A percentile compares a stretch with the other conserved stretches of the same genome.
Conservation (phyloP, 1,284 basidiomycete species). For the Jaminaea rosea region DNA sequence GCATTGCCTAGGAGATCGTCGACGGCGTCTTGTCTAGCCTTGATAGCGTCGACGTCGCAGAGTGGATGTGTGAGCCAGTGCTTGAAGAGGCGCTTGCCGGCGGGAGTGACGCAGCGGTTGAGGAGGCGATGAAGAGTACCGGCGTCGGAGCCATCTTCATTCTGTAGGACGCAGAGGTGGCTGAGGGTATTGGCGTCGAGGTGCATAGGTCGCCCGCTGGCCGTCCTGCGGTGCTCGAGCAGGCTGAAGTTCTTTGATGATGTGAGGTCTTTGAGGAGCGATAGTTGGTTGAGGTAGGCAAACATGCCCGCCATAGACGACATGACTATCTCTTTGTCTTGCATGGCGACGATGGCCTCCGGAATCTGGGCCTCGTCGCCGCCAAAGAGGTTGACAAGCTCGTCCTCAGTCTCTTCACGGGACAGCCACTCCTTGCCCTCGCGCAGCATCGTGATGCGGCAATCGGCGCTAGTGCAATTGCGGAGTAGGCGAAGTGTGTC, state of each 20-base stretch:
- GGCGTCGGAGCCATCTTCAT: slow-evolving; percentile 41
- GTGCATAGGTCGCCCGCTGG: slow-evolving; percentile 10
- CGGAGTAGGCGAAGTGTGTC: slow-evolving; percentile 30
- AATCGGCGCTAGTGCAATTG: slow-evolving; percentile 28
- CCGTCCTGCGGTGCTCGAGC: slow-evolving; percentile 30
- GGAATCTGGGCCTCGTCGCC: slow-evolving; percentile 19
- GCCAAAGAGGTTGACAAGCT: slow-evolving; percentile 32
- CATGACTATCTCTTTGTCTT: slow-evolving; percentile 26
- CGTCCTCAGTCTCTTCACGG: slow-evolving; percentile 19
- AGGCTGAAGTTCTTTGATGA: slow-evolving; percentile 43
- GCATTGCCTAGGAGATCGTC: slow-evolving; percentile 32
- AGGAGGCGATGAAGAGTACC: slow-evolving; percentile 43
- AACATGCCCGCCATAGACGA: slow-evolving; percentile 41
- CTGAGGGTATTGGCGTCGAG: slow-evolving; percentile 44
- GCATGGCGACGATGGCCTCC: slow-evolving; percentile 28
- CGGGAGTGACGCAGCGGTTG: slow-evolving; percentile 45
- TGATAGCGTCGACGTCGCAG: slow-evolving; percentile 23
- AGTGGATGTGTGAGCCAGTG: slow-evolving; percentile 43
- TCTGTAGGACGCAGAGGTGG: slow-evolving; percentile 43
- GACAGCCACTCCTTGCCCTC: slow-evolving; percentile 37
- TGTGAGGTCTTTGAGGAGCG: slow-evolving; percentile 41
- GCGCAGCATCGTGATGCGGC: slow-evolving; percentile 42
- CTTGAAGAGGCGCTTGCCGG: slow-evolving; percentile 45
- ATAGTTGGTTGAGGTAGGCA: slow-evolving; percentile 39
- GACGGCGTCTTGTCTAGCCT: slow-evolving; percentile 40